Evolutionary conservation across 495 filamentous ascomycete species (phyloP).

Genomic region (Penicillium longicatenatum): DNA sequence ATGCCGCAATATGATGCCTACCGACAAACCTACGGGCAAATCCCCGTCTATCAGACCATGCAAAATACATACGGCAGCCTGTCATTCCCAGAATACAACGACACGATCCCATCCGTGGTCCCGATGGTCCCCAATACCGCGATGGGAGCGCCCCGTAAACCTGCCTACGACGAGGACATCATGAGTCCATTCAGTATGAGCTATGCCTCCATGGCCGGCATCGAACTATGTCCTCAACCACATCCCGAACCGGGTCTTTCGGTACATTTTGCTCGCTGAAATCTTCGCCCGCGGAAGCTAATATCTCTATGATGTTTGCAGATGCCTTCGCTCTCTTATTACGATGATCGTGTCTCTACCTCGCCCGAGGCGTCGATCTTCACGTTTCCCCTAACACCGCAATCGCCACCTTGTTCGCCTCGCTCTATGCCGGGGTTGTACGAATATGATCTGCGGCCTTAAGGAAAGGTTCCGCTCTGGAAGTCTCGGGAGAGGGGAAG

Average conservation of each 20-base stretch:
- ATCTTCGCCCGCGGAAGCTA: conserved; percentile 30
- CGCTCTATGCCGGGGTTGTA: conserved; percentile 29
- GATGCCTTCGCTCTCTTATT: conserved; percentile 86
- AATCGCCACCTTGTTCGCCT: conserved; percentile 39
- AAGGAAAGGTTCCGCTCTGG: neutral
- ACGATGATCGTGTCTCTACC: conserved; percentile 64
- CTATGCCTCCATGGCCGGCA: conserved; percentile 71
- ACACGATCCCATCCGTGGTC: conserved; percentile 61
- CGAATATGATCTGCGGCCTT: conserved; percentile 27
- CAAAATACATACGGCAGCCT: conserved; percentile 58
- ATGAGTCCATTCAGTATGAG: conserved; percentile 76
- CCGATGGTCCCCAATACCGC: conserved; percentile 63
- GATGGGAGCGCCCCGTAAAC: conserved; percentile 34
- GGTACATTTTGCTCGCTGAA: conserved; percentile 55
- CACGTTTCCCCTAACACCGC: conserved; percentile 43
- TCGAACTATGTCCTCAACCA: conserved; percentile 62
- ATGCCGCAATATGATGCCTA: conserved; percentile 68
- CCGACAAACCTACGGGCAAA: conserved; percentile 63
- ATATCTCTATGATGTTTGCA: conserved; percentile 43
- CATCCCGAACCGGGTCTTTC: conserved; percentile 38
- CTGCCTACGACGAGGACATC: conserved; percentile 61
- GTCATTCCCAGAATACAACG: conserved; percentile 62
- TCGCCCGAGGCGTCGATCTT: conserved; percentile 39
- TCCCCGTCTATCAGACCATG: conserved; percentile 67
- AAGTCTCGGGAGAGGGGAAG: neutral